These are phyloP conservation scores for Mycena pura DNA, from an alignment of 768 basidiomycete genomes.

Conservation along the genomic window DNA sequence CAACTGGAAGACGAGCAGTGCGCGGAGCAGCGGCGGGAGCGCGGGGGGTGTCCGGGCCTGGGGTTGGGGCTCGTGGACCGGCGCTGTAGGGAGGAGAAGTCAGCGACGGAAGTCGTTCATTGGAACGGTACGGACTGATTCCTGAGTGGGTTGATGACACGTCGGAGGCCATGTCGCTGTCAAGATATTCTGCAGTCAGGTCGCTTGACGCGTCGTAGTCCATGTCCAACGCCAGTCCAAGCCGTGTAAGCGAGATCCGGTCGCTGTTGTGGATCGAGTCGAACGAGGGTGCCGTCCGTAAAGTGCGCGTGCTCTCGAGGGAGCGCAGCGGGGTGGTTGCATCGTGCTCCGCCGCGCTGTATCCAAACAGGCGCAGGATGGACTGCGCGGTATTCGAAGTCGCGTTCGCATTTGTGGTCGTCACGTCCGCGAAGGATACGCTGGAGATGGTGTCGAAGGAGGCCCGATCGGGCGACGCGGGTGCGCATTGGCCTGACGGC, in stretches of 20 bases:
- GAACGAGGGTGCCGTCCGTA: neutral
- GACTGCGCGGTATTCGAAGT: too few relatives aligned
- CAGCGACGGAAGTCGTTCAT: neutral
- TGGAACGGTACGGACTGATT: neutral
- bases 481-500: neutral
- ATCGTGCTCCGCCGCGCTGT: constrained; percentile 6
- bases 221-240: constrained; percentile 16
- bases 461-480: neutral
- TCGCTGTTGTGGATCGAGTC: constrained; percentile 23
- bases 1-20: constrained; percentile 22
- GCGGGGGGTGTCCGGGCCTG: constrained; percentile 3
- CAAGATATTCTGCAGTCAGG: too few relatives aligned
- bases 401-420: too few relatives aligned
- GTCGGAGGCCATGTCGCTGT: neutral
- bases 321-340: constrained; percentile 9
- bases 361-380: neutral
- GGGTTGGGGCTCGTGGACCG: neutral
- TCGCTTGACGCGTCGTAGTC: neutral
- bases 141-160: neutral
- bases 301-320: neutral
- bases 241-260: constrained; percentile 17
- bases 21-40: constrained; percentile 13
- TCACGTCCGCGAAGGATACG: constrained; percentile 20
- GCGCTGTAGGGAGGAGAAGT: neutral
- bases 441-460: constrained; percentile 24